Percentiles rank a stretch among this genome's conserved stretches.
These are phyloP conservation scores for Chytridiales sp. DNA, from an alignment of 371 early-diverging fungal genomes.

Conservation along the genomic window DNA sequence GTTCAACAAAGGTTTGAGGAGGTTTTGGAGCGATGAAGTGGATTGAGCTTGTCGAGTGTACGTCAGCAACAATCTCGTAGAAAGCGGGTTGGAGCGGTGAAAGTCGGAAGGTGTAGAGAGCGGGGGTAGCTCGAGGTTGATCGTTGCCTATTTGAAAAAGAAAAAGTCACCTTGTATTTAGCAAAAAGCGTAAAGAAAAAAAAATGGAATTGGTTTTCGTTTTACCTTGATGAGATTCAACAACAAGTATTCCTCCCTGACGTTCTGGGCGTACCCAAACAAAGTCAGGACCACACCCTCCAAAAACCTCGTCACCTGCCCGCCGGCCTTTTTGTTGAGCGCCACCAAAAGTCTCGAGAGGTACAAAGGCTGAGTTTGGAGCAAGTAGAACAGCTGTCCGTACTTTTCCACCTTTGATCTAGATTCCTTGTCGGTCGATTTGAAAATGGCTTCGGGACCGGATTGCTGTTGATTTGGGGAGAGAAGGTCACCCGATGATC, in stretches of 20 bases:
- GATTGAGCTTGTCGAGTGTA: constrained; percentile 65
- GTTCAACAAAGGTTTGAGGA: constrained; percentile 79
- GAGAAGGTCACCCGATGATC: constrained; percentile 5
- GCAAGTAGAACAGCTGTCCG: constrained; percentile 88
- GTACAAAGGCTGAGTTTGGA: constrained; percentile 96
- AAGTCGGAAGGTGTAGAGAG: constrained; percentile 83
- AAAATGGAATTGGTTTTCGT: neutral
- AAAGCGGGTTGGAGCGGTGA: constrained; percentile 89
- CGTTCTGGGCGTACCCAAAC: constrained; percentile 94
- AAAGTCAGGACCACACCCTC: constrained; percentile 90
- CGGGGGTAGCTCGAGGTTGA: constrained; percentile 84
- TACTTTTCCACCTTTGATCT: constrained; percentile 74
- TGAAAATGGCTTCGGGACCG: no score
- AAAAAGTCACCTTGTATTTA: neutral
- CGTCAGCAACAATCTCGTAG: constrained; percentile 92
- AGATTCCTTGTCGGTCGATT: constrained; percentile 81
- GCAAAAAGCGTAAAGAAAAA: neutral
- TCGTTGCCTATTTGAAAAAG: constrained; percentile 60
- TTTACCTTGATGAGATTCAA: constrained; percentile 87
- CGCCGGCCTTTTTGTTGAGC: constrained; percentile 65
- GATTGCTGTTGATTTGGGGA: constrained; percentile 26
- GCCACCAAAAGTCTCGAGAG: constrained; percentile 81
- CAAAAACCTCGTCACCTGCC: constrained; percentile 73
- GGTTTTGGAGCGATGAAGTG: constrained; percentile 68
- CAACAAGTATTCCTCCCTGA: constrained; percentile 95